Evolutionary conservation across 2,329 filamentous ascomycete genomes (phyloP).

Genomic region (Parastagonospora avenae): DNA sequence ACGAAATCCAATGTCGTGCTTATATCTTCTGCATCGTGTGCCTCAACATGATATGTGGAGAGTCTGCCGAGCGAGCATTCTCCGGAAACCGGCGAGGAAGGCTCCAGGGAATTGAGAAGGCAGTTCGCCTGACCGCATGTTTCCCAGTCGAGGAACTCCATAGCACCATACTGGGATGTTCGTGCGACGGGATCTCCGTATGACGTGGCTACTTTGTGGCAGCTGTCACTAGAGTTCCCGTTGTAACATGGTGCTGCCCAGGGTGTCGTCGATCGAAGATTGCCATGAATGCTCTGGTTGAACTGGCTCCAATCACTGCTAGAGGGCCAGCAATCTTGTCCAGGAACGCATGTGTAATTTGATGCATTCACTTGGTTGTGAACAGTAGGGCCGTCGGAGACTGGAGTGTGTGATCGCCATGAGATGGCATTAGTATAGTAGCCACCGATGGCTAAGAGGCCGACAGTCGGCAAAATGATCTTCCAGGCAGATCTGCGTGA

Average conservation of each 20-base stretch:
- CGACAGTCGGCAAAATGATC: no score
- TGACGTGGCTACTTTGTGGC: slow-evolving; percentile 20
- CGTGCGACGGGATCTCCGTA: slow-evolving; percentile 35
- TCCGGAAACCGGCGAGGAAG: slow-evolving; percentile 29
- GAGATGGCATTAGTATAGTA: neutral
- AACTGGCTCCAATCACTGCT: slow-evolving; percentile 37
- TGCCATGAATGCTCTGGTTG: slow-evolving; percentile 39
- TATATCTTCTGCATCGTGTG: slow-evolving; percentile 31
- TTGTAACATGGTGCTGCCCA: slow-evolving; percentile 41
- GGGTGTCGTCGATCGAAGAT: slow-evolving; percentile 34
- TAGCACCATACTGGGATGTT: slow-evolving; percentile 38
- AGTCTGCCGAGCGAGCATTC: slow-evolving; percentile 40
- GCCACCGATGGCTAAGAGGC: no score
- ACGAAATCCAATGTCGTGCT: slow-evolving; percentile 36
- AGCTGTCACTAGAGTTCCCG: slow-evolving; percentile 23
- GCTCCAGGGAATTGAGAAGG: slow-evolving; percentile 32
- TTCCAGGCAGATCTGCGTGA: no score
- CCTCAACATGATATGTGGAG: slow-evolving; percentile 42
- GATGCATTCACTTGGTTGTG: slow-evolving; percentile 3
- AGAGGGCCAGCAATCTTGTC: slow-evolving; percentile 45
- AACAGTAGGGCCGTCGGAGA: neutral
- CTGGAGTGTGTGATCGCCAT: slow-evolving; percentile 6
- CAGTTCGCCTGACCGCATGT: slow-evolving; percentile 38
- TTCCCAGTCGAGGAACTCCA: slow-evolving; percentile 45
- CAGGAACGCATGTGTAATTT: slow-evolving; percentile 43